Conservation (phyloP, 73 alveolate genomes). For the Stentor coeruleus region DNA sequence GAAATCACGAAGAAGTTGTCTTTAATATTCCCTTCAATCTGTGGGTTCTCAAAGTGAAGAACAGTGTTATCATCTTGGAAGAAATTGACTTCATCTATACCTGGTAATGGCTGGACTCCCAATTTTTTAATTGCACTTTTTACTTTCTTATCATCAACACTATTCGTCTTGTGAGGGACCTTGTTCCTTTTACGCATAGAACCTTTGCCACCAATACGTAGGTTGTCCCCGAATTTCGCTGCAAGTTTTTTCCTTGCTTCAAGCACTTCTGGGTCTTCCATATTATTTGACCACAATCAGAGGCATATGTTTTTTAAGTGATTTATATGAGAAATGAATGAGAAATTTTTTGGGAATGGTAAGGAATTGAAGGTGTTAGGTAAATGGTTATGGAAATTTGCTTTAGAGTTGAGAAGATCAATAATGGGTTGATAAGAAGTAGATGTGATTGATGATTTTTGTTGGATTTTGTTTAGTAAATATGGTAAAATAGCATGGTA, state of each 20-base stretch:
- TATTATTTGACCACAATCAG: slow-evolving; percentile 12
- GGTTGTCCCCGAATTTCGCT: slow-evolving; percentile 55
- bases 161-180: slow-evolving; percentile 58
- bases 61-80: slow-evolving; percentile 89
- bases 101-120: slow-evolving; percentile 77
- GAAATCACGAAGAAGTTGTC: slow-evolving; percentile 82
- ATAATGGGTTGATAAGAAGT: not conserved
- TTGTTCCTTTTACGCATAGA: slow-evolving; percentile 72
- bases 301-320: not conserved
- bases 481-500: too few species aligned
- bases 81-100: slow-evolving; percentile 81
- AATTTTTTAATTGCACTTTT: slow-evolving; percentile 68
- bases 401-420: not conserved
- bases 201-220: slow-evolving; percentile 83
- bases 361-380: too few species aligned
- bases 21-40: slow-evolving; percentile 74
- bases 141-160: slow-evolving; percentile 70
- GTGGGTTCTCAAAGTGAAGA: slow-evolving; percentile 77
- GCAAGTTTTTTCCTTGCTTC: slow-evolving; percentile 70
- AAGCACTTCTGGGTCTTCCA: slow-evolving; percentile 51
- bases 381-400: too few species aligned
- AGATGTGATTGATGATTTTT: too few species aligned
- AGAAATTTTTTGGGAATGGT: not conserved
- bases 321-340: not conserved
- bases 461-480: too few species aligned